Evolutionary conservation across 441 rosid species (phyloP), one percentile per base, ranked within the genome.

Genomic region (Daphne laureola): DNA sequence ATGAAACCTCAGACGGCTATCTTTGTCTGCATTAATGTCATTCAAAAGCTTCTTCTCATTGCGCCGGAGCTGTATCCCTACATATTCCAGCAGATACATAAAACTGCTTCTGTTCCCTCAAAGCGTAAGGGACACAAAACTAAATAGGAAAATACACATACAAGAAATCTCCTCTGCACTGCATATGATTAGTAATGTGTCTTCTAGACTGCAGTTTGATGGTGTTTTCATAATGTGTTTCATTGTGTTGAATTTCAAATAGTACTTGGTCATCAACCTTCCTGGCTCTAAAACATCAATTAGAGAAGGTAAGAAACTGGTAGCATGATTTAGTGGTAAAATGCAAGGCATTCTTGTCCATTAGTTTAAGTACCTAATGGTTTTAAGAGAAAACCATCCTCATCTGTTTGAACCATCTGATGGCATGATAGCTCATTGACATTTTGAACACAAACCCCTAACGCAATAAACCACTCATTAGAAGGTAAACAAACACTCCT

Each of bases 11-110:
- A 93, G 95, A 57, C 96, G 73, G 50, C 82, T 80, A 73, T 77
- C 85, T 73, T 80, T 90, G 63, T 93, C 95, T 25, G 71, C 63
- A 49, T 93, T 90, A 64, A 93, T 74, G 58, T 90, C 95, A 68
- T 90, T 93, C 50, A 93, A 75, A 69, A 84, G 74, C 77, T 85
- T 93, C 86, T 93, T 93, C 73, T 93, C 99, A 62, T 80, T 85
- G 66, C 96, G 96, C 56, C 99, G 73, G 55, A 93, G 95, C 68
- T 90, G 97, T 80, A 93, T 90, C 99, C 99, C 99, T 93, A 75
- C 73, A 69, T 67, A 74, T 61, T 61, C 56, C 55, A 70, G 43
- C 26, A 65, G 69, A 36, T 52, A 35, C 64, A 64, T 50, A 14
- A 31, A 38, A 45, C 61, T 43, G 54, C 15, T 57, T 15, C 7